phyloP scores from a whole-genome alignment of 1,284 basidiomycete species.

The Leccinum griseonigrum region DNA sequence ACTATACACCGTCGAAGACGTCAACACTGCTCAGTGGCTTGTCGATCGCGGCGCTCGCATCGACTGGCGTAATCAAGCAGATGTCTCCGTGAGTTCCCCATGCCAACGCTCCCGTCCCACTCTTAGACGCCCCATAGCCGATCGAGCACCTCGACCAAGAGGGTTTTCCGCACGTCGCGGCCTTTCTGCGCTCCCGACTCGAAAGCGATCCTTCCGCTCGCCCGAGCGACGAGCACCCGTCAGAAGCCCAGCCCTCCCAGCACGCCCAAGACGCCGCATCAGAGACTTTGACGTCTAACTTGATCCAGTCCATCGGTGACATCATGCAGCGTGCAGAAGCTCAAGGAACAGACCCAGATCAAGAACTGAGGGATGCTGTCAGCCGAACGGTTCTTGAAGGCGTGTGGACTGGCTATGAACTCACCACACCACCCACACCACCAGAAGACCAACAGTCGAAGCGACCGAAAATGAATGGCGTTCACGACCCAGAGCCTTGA shows the following conservation, averaged over 20 bases:
- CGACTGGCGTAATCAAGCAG: constrained; percentile 64
- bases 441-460: constrained; percentile 20
- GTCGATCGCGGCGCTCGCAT: constrained; percentile 79
- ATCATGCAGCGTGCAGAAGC: constrained; percentile 67
- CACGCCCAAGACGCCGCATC: constrained; percentile 68
- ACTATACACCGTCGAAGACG: constrained; percentile 83
- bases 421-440: constrained; percentile 32
- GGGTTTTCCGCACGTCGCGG: constrained; percentile 67
- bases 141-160: constrained; percentile 76
- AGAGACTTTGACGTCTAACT: constrained; percentile 63
- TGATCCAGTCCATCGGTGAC: constrained; percentile 64
- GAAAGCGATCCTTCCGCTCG: constrained; percentile 25
- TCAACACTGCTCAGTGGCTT: constrained; percentile 76
- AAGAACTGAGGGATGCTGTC: constrained; percentile 56
- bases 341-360: constrained; percentile 60
- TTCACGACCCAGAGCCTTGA: constrained; percentile 3
- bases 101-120: neutral
- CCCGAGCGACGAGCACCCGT: constrained; percentile 16
- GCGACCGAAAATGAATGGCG: constrained; percentile 29
- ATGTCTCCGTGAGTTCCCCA: constrained; percentile 61
- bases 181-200: constrained; percentile 56
- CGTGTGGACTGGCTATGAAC: constrained; percentile 54
- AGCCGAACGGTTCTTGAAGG: constrained; percentile 60
- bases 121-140: constrained; percentile 46
- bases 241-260: constrained; percentile 50